phyloP scores from a whole-genome alignment of 176 grass and related monocot species.

The Paspalum vaginatum region DNA sequence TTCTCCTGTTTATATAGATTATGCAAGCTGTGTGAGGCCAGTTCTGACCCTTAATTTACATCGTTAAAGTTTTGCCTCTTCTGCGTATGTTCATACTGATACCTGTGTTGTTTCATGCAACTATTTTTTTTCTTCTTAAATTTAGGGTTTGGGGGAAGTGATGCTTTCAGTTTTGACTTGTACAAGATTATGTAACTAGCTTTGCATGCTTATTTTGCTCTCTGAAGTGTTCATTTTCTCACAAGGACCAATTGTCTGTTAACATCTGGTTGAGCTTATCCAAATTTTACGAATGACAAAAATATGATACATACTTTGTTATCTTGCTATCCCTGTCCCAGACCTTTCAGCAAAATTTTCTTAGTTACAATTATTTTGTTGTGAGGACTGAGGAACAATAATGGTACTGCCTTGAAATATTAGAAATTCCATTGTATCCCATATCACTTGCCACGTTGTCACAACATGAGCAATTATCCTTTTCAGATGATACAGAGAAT shows the following conservation, averaged over 20 bases:
- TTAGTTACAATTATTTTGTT: background rate
- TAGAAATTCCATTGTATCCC: background rate
- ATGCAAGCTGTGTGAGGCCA: background rate
- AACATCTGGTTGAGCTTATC: background rate
- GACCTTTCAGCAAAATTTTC: slow-evolving; percentile 6
- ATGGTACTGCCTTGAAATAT: background rate
- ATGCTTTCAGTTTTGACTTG: background rate
- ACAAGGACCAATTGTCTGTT: background rate
- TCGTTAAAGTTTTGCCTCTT: background rate
- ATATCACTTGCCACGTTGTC: background rate
- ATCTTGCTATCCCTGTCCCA: background rate
- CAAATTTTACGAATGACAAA: background rate
- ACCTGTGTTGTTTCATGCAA: no score
- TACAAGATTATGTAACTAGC: background rate
- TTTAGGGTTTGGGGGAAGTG: background rate
- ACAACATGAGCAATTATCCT: background rate
- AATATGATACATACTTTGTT: background rate
- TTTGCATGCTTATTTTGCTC: slow-evolving; percentile 13
- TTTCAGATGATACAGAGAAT: background rate
- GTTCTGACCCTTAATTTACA: background rate
- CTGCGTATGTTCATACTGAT: background rate
- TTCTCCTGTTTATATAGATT: background rate
- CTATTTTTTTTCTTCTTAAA: background rate
- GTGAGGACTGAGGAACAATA: background rate
- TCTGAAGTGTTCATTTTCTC: background rate